These are phyloP conservation scores for Calonectria honghensis DNA, from an alignment of 2,329 filamentous ascomycete species.

Conservation along the genomic window DNA sequence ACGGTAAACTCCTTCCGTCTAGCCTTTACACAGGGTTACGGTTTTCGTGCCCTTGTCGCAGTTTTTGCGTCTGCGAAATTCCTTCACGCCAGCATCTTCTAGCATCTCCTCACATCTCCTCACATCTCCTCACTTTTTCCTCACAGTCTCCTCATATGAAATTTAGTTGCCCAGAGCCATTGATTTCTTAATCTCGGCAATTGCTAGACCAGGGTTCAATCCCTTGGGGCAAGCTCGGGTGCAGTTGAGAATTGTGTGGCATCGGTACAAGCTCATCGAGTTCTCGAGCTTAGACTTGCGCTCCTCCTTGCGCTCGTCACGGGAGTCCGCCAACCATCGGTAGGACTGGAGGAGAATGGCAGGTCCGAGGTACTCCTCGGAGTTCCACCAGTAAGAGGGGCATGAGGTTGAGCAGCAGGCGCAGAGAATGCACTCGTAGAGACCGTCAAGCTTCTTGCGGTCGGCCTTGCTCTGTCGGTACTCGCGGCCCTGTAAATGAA, in stretches of 20 bases:
- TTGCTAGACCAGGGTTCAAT: constrained; percentile 94
- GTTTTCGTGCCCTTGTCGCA: constrained; percentile 53
- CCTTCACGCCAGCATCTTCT: constrained; percentile 45
- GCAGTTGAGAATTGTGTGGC: constrained; percentile 99
- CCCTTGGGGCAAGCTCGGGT: constrained; percentile 98
- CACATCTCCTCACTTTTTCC: constrained; percentile 28
- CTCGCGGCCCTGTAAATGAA: constrained; percentile 83
- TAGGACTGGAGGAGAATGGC: constrained; percentile 98
- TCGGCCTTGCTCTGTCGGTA: constrained; percentile 93
- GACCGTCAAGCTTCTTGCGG: constrained; percentile 95
- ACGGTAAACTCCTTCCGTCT: constrained; percentile 54
- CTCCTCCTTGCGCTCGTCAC: constrained; percentile 91
- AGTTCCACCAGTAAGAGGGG: constrained; percentile 99
- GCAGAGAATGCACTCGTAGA: constrained; percentile 99
- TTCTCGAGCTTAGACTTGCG: constrained; percentile 96
- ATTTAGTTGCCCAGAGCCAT: constrained; percentile 76
- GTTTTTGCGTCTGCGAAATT: constrained; percentile 46
- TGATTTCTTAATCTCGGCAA: constrained; percentile 99
- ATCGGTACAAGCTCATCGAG: constrained; percentile 98
- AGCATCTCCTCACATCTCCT: constrained; percentile 44
- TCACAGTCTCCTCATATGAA: constrained; percentile 35
- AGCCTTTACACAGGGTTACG: constrained; percentile 56
- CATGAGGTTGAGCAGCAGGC: constrained; percentile 99
- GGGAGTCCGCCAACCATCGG: constrained; percentile 96
- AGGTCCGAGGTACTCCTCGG: constrained; percentile 97